Percentiles rank a stretch among this genome's conserved stretches.
phyloP scores from a whole-genome alignment of 495 filamentous ascomycete species.

The Talaromyces adpressus region DNA sequence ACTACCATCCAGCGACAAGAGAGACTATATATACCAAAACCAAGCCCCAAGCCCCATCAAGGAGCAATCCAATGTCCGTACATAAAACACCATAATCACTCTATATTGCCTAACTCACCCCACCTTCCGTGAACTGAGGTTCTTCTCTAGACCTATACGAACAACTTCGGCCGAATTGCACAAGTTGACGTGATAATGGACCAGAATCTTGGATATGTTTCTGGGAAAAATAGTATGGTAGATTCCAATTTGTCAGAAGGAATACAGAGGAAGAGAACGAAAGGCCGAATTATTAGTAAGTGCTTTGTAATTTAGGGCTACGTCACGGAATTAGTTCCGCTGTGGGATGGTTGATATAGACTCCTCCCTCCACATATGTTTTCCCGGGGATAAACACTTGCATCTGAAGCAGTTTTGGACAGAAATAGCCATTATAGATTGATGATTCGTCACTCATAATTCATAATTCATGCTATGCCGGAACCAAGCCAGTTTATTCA shows the following conservation, averaged over 20 bases:
- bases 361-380: background rate
- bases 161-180: background rate
- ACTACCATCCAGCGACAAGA: background rate
- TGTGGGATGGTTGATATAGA: background rate
- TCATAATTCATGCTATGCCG: no score
- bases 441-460: no score
- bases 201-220: background rate
- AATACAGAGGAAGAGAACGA: background rate
- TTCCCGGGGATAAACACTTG: background rate
- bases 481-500: no score
- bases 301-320: background rate
- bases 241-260: background rate
- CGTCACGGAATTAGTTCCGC: background rate
- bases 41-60: background rate
- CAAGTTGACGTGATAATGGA: background rate
- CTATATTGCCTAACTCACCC: background rate
- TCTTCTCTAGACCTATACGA: background rate
- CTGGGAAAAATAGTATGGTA: background rate
- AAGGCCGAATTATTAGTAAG: background rate
- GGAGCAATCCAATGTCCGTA: background rate
- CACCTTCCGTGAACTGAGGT: background rate
- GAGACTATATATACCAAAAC: background rate
- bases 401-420: no score
- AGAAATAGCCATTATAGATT: no score
- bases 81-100: background rate